Conservation (phyloP, 176 grass and related monocot species). For the bread wheat (Triticum aestivum) region IWGSC_CS_RefSeq_v2.1 NC_057810.1:363785215-363785714, state of each 20-base stretch:
- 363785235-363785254: not conserved
- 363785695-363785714: not conserved
- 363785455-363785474: not conserved
- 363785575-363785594: conserved; percentile 92
- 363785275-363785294: not conserved
- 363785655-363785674: conserved; percentile 43
- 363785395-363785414: not conserved
- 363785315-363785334: not conserved
- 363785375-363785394: not conserved
- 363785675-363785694: conserved; percentile 3
- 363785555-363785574: conserved; percentile 85
- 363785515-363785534: conserved; percentile 7
- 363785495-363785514: not conserved
- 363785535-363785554: not conserved
- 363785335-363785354: not conserved
- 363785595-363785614: conserved; percentile 84
- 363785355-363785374: not conserved
- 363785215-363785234: not conserved
- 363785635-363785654: conserved; percentile 95
- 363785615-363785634: conserved; percentile 74
- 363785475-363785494: not conserved
- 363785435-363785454: not conserved
- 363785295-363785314: not conserved
- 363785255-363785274: not conserved
- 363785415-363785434: not conserved